These are phyloP conservation scores for Apiotrichum sp. DNA, from an alignment of 1,284 basidiomycete species.

Conservation along the genomic window DNA sequence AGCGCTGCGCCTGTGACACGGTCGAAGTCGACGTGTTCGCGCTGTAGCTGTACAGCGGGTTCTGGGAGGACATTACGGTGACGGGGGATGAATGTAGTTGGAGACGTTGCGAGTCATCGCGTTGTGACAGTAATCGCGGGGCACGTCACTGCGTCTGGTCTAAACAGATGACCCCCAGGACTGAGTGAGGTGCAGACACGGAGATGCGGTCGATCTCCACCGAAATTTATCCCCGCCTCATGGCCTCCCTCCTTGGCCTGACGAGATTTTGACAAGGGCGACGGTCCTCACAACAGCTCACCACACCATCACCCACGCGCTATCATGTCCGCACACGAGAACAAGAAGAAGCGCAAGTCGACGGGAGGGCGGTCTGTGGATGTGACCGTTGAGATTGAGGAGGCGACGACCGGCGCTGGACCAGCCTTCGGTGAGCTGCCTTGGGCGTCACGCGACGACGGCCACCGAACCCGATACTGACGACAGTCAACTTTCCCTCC, in stretches of 20 bases:
- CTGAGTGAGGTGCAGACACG: no score
- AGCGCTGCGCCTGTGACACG: slow-evolving; percentile 9
- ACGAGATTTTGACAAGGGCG: slow-evolving; percentile 1
- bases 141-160: background rate
- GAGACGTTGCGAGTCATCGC: background rate
- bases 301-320: background rate
- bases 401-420: slow-evolving; percentile 53
- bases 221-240: no score
- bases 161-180: background rate
- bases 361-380: slow-evolving; percentile 6
- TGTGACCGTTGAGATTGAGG: slow-evolving; percentile 24
- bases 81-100: background rate
- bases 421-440: slow-evolving; percentile 64
- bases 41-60: slow-evolving; percentile 13
- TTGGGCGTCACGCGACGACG: no score
- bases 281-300: no score
- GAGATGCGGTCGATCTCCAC: no score
- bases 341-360: slow-evolving; percentile 36
- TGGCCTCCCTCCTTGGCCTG: background rate
- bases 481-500: slow-evolving; percentile 68
- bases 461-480: no score
- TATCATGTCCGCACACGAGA: slow-evolving; percentile 12
- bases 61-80: background rate
- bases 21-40: slow-evolving; percentile 13
- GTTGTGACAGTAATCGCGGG: background rate